Percentiles rank a stretch among this genome's conserved stretches.
phyloP scores from a whole-genome alignment of 345 rosid genomes.

The Litchi chinensis region DNA sequence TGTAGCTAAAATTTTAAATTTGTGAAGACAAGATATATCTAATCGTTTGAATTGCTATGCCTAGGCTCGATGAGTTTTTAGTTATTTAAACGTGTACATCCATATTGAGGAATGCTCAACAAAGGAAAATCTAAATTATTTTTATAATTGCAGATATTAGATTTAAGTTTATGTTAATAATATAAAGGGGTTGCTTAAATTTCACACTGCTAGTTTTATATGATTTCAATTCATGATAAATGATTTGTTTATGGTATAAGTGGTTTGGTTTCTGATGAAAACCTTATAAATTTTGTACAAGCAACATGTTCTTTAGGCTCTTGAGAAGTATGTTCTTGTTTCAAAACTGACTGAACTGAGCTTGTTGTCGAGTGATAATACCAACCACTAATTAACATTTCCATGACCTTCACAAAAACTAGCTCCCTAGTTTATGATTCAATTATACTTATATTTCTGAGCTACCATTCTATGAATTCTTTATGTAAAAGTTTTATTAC shows the following conservation, averaged over 20 bases:
- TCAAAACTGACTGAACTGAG: neutral
- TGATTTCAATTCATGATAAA: neutral
- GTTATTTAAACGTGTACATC: neutral
- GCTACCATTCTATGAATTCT: neutral
- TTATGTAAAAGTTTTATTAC: neutral
- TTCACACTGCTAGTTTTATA: neutral
- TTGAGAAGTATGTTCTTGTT: neutral
- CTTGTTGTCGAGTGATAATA: neutral
- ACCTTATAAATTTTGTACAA: neutral
- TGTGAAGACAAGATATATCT: neutral
- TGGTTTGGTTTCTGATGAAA: constrained; percentile 1
- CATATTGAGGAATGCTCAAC: neutral
- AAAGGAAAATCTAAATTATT: neutral
- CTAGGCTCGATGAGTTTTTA: neutral
- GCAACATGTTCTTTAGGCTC: neutral
- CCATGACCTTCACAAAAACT: neutral
- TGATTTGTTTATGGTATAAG: neutral
- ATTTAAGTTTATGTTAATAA: neutral
- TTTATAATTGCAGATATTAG: neutral
- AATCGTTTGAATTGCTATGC: neutral
- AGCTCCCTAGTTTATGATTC: neutral
- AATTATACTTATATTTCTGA: neutral
- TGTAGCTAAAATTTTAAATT: neutral
- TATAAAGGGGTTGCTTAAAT: neutral
- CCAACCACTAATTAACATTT: neutral